Percentiles rank a stretch among this genome's conserved stretches.
Evolutionary conservation across 495 filamentous ascomycete species (phyloP).

Genomic region (Hamigera avellanea): DNA sequence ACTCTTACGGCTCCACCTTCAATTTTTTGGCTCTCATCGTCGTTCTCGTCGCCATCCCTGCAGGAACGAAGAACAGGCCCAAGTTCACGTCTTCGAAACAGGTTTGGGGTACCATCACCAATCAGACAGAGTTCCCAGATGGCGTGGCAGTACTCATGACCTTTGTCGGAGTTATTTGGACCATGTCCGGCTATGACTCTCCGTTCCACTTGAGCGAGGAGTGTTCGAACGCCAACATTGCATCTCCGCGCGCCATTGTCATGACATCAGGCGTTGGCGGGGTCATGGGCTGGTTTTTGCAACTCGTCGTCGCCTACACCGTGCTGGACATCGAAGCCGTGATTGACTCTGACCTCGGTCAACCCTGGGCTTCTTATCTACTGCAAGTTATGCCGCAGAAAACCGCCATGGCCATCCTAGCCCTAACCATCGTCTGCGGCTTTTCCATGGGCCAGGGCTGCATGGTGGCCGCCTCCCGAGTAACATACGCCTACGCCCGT

Average conservation of each 20-base stretch:
- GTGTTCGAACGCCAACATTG: slow-evolving; percentile 65
- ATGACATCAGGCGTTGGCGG: slow-evolving; percentile 59
- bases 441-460: slow-evolving; percentile 78
- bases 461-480: slow-evolving; percentile 70
- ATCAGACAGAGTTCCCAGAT: slow-evolving; percentile 58
- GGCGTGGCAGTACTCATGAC: slow-evolving; percentile 67
- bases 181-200: slow-evolving; percentile 59
- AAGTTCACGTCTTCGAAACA: slow-evolving; percentile 50
- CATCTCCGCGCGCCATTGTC: slow-evolving; percentile 66
- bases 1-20: slow-evolving; percentile 62
- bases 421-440: slow-evolving; percentile 61
- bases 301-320: slow-evolving; percentile 72
- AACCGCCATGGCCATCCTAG: slow-evolving; percentile 52
- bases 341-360: slow-evolving; percentile 52
- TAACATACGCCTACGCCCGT: slow-evolving; percentile 71
- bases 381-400: slow-evolving; percentile 58
- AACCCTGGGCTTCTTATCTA: slow-evolving; percentile 68
- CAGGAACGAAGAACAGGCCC: slow-evolving; percentile 43
- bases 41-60: slow-evolving; percentile 61
- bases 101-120: slow-evolving; percentile 62
- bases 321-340: slow-evolving; percentile 54
- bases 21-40: slow-evolving; percentile 60
- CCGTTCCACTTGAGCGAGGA: slow-evolving; percentile 71
- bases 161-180: slow-evolving; percentile 56
- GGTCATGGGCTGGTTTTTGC: slow-evolving; percentile 61